Evolutionary conservation across 140 eudicot species (phyloP), one percentile per base, ranked within the genome.

Genomic region (Erigeron philadelphicus): DNA sequence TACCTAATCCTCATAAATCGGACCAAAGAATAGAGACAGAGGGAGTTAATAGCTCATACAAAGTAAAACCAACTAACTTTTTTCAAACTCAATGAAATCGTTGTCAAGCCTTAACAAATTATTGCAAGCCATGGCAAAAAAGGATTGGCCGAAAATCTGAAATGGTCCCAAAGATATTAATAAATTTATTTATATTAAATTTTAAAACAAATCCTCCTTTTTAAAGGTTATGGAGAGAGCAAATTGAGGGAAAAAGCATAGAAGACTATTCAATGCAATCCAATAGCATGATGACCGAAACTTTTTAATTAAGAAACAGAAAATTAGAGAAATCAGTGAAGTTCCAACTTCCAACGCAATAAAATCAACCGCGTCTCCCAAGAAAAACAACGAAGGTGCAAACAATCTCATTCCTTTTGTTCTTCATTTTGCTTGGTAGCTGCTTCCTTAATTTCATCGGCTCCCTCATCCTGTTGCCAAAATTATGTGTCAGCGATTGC

Each of bases 361-460:
- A 57, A 55, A 60, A 17, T 12, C 38, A 49, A 15, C 67, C 38
- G 38, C 38, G 65, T 74, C 68, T 70, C 74, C 75, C 19, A 69
- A 57, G 56, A 61, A 72, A 70, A 76, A 75, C 74, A 61, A 68
- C 11, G 13, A 25, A 19, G 31, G 48, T 4, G 31, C 68, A 31
- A 1, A 31, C 5, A 31, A 5, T 41, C 60, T 84, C 82, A 86
- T 72, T 85, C 80, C 75, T 85, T 75, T 71, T 79, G 80, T 63
- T 83, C 80, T 2, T 83, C 84, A 46, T 64, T 90, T 35, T 68
- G 58, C 74, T 83, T 86, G 73, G 89, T 64, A 54, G 31, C 76
- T 17, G 70, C 72, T 59, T 86, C 94, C 68, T 88, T 88, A 57
- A 83, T 86, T 58, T 88, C 95, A 50, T 88, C 92, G 7, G 82